A percentile compares a stretch with the other conserved stretches of the same genome.
phyloP scores from a whole-genome alignment of 805 yeast species.

The Myxozyma vanderwaltii region DNA sequence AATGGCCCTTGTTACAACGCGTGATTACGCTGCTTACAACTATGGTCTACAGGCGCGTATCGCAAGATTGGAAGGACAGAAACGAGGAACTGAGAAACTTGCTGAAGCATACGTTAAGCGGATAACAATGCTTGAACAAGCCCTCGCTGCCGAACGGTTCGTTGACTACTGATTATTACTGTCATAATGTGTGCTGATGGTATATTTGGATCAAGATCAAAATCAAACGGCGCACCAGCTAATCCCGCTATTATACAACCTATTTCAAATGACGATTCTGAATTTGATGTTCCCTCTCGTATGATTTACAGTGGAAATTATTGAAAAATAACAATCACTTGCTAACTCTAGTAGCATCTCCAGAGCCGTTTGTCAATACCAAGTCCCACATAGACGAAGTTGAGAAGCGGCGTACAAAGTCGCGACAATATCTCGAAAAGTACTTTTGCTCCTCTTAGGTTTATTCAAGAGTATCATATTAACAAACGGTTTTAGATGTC shows the following conservation, averaged over 20 bases:
- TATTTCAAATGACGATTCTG: background rate
- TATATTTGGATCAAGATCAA: background rate
- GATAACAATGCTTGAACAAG: slow-evolving; percentile 39
- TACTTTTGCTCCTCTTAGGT: background rate
- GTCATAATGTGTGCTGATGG: background rate
- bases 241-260: background rate
- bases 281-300: background rate
- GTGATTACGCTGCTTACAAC: background rate
- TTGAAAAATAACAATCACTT: background rate
- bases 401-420: slow-evolving; percentile 20
- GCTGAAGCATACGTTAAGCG: slow-evolving; percentile 37
- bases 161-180: background rate
- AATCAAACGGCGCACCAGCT: background rate
- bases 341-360: background rate
- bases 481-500: slow-evolving; percentile 12
- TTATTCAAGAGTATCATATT: background rate
- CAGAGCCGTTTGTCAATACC: slow-evolving; percentile 2
- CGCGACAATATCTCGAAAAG: slow-evolving; percentile 32
- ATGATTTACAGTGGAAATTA: background rate
- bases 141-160: slow-evolving; percentile 32
- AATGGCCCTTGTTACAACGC: background rate
- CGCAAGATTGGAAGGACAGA: slow-evolving; percentile 57
- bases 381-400: slow-evolving; percentile 20
- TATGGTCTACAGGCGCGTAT: slow-evolving; percentile 42
- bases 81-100: slow-evolving; percentile 44